Percentiles rank a stretch among this genome's conserved stretches.
phyloP scores from a whole-genome alignment of 106 monocot species.

The Ottelia alismoides region DNA sequence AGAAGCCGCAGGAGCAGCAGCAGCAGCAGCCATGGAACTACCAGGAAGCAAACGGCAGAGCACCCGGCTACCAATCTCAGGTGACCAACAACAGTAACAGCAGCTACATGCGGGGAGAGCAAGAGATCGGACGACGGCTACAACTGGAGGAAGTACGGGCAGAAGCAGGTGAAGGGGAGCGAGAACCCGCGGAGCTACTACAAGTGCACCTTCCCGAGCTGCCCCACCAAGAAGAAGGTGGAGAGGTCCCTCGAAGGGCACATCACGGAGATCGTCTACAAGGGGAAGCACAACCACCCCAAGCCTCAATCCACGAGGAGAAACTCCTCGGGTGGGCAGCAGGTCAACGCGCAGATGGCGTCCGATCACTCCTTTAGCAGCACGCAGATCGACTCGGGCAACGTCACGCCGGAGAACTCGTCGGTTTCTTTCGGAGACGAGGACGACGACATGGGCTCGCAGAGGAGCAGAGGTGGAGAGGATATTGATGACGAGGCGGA shows the following conservation, averaged over 20 bases:
- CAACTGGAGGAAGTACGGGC: conserved; percentile 35
- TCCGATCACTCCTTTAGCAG: conserved; percentile 11
- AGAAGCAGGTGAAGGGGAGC: conserved; percentile 24
- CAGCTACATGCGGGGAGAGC: not conserved
- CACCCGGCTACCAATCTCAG: not conserved
- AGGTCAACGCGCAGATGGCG: not conserved
- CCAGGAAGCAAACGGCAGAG: not conserved
- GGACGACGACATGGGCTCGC: conserved; percentile 24
- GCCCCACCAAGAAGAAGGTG: conserved; percentile 17
- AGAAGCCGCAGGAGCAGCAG: not conserved
- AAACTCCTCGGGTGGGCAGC: not conserved
- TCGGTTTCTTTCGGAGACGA: conserved; percentile 38
- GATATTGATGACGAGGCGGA: conserved; percentile 34
- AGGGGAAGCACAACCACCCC: conserved; percentile 16
- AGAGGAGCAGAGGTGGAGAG: conserved; percentile 1
- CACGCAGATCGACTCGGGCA: conserved; percentile 10
- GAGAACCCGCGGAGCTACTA: conserved; percentile 22
- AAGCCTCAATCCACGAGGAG: conserved; percentile 11
- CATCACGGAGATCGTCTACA: conserved; percentile 20
- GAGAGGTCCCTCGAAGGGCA: conserved; percentile 14
- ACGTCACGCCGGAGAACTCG: conserved; percentile 39
- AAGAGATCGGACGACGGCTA: conserved; percentile 40
- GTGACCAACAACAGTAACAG: not conserved
- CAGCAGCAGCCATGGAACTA: conserved; percentile 6
- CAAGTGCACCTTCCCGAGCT: conserved; percentile 20